Evolutionary conservation across 768 basidiomycete genomes (phyloP).

Genomic region (Lactarius hatsudake): DNA sequence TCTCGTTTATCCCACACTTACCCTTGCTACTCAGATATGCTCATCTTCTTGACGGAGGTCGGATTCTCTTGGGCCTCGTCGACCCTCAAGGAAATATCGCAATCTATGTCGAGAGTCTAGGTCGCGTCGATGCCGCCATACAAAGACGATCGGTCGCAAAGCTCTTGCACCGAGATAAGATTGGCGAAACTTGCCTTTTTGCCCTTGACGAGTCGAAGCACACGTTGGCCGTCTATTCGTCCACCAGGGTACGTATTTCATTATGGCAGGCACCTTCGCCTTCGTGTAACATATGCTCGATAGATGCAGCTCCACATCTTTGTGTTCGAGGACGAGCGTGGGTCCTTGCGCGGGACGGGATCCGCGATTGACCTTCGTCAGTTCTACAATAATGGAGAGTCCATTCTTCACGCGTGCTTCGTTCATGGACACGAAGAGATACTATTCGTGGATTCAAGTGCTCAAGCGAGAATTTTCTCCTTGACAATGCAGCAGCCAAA

Average conservation of each 20-base stretch:
- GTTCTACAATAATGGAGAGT: conserved; percentile 40
- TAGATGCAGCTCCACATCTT: conserved; percentile 45
- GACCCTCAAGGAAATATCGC: conserved; percentile 14
- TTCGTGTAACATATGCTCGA: background rate
- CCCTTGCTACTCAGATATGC: conserved; percentile 7
- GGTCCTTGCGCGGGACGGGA: conserved; percentile 42
- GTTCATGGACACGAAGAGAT: conserved; percentile 53
- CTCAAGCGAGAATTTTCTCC: conserved; percentile 50
- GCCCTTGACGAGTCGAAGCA: conserved; percentile 54
- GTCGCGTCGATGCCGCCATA: conserved; percentile 11
- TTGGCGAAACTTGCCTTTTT: conserved; percentile 45
- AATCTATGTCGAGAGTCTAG: conserved; percentile 16
- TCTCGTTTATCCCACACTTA: background rate
- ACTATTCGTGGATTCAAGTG: conserved; percentile 45
- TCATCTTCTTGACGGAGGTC: conserved; percentile 22
- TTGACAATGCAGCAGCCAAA: conserved; percentile 52
- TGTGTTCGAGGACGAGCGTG: conserved; percentile 45
- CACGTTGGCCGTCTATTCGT: conserved; percentile 46
- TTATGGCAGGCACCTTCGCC: background rate
- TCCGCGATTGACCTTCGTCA: conserved; percentile 39
- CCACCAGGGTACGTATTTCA: conserved; percentile 38
- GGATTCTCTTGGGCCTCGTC: conserved; percentile 17
- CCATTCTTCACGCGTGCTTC: conserved; percentile 43
- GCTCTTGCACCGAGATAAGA: conserved; percentile 43
- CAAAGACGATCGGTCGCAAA: background rate